Evolutionary conservation across 1,284 basidiomycete species (phyloP), one percentile per base, ranked within the genome.

Genomic region (Anthracocystis setariae): DNA sequence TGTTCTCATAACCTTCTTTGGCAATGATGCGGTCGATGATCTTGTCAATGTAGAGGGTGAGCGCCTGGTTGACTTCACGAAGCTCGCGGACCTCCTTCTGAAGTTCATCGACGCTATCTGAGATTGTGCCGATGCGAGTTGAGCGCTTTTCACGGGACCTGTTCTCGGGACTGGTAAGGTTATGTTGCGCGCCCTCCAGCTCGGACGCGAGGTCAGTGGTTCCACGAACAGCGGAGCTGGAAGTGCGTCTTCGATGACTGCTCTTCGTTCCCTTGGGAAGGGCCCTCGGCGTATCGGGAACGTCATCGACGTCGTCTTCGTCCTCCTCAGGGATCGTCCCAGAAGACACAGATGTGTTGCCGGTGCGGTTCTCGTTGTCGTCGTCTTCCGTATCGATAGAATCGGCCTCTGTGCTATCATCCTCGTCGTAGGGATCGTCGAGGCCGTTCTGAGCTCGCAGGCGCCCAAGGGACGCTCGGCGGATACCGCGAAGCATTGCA

Each of bases 21-120:
- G 92, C 88, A 67, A 95, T 93, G 82, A 97, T 95, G 53, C 93
- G 89, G 85, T 97, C 93, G 76, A 97, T 90, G 77, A 97, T 96
- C 86, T 96, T 97, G 54, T 92, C 93, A 18, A 94, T 93, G 82
- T 97, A 97, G 21, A 97, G 85, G 17, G 92, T 92, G 12, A 97
- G 86, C 0, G 93, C 93, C 83, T 94, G 94, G 86, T 96, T 96
- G 45, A 92, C 92, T 82, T 97, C 94, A 82, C 91, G 92, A 81
- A 96, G 88, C 39, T 88, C 89, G 84, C 94, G 94, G 78, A 95
- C 89, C 84, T 96, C 94, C 93, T 85, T 58, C 46, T 77, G 75
- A 24, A 76, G 45, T 18, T 72, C 72, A 15, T 68, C 60, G 24
- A 70, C 29, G 42, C 58, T 61, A 49, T 65, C 65, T 3, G 65